Evolutionary conservation across 2,329 filamentous ascomycete species (phyloP).

Genomic region (Ophiostoma perfectum): DNA sequence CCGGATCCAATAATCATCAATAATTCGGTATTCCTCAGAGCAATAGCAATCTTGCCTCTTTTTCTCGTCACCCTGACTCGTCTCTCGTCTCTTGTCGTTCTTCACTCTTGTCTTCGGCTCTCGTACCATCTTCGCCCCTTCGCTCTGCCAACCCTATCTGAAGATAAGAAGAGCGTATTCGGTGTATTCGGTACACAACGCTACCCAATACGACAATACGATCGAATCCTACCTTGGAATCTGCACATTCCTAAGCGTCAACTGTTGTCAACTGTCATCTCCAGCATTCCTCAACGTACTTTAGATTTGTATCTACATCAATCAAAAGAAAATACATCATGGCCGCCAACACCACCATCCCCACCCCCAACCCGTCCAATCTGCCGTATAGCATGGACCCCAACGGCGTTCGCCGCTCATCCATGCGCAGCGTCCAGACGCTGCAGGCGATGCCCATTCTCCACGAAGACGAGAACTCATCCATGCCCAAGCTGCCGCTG

Average conservation of each 20-base stretch:
- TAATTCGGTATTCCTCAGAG: neutral
- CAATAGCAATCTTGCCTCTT: neutral
- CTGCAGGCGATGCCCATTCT: conserved; percentile 5
- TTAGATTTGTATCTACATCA: neutral
- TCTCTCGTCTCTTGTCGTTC: too few species aligned
- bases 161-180: neutral
- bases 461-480: neutral
- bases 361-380: neutral
- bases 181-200: neutral
- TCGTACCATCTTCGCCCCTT: neutral
- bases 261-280: too few species aligned
- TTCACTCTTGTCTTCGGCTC: neutral
- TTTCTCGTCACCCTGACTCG: neutral
- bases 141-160: neutral
- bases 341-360: neutral
- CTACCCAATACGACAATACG: conserved; percentile 4
- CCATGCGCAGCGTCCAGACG: conserved; percentile 10
- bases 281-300: too few species aligned
- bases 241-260: neutral
- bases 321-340: neutral
- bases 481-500: conserved; percentile 11
- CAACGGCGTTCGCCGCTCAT: neutral
- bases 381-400: neutral
- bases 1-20: neutral
- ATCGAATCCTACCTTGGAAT: conserved; percentile 5